A percentile compares a stretch with the other conserved stretches of the same genome.
These are phyloP conservation scores for Suhomyces xylopsoci DNA, from an alignment of 805 yeast species.

Conservation along the genomic window DNA sequence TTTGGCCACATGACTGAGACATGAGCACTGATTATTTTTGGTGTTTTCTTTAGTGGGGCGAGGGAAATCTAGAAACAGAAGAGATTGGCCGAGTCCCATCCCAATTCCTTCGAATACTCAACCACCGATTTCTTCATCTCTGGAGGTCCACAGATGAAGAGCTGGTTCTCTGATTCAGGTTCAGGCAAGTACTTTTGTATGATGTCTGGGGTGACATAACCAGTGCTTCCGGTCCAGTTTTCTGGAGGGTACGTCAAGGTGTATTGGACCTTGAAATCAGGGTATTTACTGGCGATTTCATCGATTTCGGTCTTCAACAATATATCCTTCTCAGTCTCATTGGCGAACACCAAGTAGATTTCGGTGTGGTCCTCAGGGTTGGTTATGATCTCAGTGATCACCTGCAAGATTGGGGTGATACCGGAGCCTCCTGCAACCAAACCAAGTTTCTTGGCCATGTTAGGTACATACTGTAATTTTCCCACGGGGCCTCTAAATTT, in stretches of 20 bases:
- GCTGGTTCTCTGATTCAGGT: constrained; percentile 43
- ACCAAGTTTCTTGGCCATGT: constrained; percentile 61
- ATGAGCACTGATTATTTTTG: too few relatives aligned
- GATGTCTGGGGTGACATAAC: constrained; percentile 59
- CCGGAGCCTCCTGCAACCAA: constrained; percentile 87
- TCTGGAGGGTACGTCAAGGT: constrained; percentile 47
- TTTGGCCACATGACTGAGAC: background rate
- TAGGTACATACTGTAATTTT: constrained; percentile 54
- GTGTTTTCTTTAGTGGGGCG: too few relatives aligned
- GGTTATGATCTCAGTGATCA: constrained; percentile 66
- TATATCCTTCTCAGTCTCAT: constrained; percentile 75
- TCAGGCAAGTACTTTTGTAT: constrained; percentile 52
- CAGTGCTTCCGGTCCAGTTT: constrained; percentile 57
- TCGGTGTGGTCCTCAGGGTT: constrained; percentile 64
- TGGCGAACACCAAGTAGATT: constrained; percentile 64
- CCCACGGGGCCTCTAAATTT: constrained; percentile 81
- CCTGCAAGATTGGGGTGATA: constrained; percentile 85
- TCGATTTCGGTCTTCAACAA: constrained; percentile 70
- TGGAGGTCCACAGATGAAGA: constrained; percentile 74
- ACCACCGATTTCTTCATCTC: constrained; percentile 58
- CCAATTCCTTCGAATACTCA: constrained; percentile 52
- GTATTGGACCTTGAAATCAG: constrained; percentile 60
- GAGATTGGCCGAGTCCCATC: constrained; percentile 57
- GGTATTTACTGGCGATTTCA: constrained; percentile 61
- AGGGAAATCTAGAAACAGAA: constrained; percentile 58